Evolutionary conservation across 164 flowering plant species (phyloP), one percentile per base, ranked within the genome.

Genomic region (Vitis amurensis): DNA sequence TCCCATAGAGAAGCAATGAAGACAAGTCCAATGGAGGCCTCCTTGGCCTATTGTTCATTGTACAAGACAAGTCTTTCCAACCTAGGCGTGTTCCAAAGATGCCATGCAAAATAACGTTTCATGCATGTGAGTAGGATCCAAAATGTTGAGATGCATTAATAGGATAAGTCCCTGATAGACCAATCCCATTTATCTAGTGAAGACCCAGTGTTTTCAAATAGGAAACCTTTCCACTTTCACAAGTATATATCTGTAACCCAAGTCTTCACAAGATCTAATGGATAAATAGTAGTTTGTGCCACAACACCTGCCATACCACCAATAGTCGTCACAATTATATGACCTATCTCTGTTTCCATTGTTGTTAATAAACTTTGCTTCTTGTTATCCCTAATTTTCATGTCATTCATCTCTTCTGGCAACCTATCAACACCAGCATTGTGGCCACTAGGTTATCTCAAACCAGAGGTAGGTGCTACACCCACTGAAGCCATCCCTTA

Each of bases 281-380:
- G 98, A 68, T 93, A 95, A 69, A 95, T 88, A 62, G 90, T 85
- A 69, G 97, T 85, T 67, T 93, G 98, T 30, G 97, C 98, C 61
- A 95, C 87, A 15, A 98, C 99, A 77, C 99, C 99, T 3, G 98
- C 98, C 68, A 86, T 16, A 52, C 98, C 99, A 67, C 98, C 99
- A 49, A 98, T 88, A 64, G 87, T 64, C n/a, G 88, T 87, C 62
- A 87, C 90, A 49, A 87, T 71, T 71, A 87, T 85, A 78, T 87
- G 90, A 44, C 90, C 90, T 30, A 85, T 77, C 85, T 87, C 90
- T 52, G 90, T n/a, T 82, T 9, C 88, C 85, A 77, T 85, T 83
- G 9, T 85, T 88, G 72, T 81, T 83, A 57, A 85, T 84, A 63
- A 87, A 64, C 8, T 83, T 68, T 14, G 90, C 79, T 71, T 87